A percentile compares a stretch with the other conserved stretches of the same genome.
These are phyloP conservation scores for Wallemia hederae DNA, from an alignment of 1,284 basidiomycete genomes.

Conservation along the genomic window DNA sequence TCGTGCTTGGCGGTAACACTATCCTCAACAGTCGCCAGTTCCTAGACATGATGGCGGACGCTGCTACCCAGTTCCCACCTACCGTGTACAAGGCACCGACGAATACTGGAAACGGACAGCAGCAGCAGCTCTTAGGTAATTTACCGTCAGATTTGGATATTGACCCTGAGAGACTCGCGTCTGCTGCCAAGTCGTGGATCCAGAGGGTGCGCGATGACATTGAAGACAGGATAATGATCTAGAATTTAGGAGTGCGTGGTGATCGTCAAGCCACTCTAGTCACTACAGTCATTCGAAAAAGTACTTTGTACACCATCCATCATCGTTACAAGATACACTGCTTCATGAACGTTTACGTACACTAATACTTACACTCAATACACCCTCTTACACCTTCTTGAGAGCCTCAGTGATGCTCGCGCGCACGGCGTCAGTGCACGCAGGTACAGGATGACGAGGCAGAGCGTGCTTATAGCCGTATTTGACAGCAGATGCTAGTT, in stretches of 20 bases:
- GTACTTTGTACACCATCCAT: too few species aligned
- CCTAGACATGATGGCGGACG: slow-evolving; percentile 9
- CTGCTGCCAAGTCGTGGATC: neutral
- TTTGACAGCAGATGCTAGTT: neutral
- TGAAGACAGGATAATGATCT: slow-evolving; percentile 1
- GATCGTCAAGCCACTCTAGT: too few species aligned
- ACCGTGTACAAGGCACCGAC: slow-evolving; percentile 2
- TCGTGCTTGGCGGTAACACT: slow-evolving; percentile 69
- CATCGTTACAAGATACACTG: too few species aligned
- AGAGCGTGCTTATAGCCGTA: neutral
- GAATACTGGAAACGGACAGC: neutral
- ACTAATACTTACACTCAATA: too few species aligned
- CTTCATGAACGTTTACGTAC: too few species aligned
- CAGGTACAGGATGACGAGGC: neutral
- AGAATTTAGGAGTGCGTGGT: too few species aligned
- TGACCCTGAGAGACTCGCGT: neutral
- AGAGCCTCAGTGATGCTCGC: neutral
- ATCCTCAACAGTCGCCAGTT: slow-evolving; percentile 34
- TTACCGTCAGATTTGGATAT: neutral
- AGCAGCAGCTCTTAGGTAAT: neutral
- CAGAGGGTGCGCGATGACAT: neutral
- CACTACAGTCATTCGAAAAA: too few species aligned
- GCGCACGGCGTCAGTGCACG: neutral
- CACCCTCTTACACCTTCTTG: neutral
- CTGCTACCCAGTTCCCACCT: slow-evolving; percentile 8